Evolutionary conservation across 164 flowering plant species (phyloP).

Genomic region (Stephania yunnanensis): DNA sequence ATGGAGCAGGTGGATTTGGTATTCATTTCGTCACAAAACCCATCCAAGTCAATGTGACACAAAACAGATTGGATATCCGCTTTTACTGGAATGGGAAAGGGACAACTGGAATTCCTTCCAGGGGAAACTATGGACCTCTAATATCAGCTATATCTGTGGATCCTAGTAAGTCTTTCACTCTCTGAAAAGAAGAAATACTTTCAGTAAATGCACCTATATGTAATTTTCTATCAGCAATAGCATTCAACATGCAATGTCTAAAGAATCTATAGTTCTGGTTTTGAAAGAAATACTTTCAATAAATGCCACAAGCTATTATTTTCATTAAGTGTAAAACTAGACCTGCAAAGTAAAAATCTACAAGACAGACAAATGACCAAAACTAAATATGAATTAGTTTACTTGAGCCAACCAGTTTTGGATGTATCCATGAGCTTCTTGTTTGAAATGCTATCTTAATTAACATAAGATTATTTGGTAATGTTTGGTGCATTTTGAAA

Average conservation of each 20-base stretch:
- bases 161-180: constrained; percentile 45
- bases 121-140: constrained; percentile 76
- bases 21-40: constrained; percentile 24
- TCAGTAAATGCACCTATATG: neutral
- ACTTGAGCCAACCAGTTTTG: neutral
- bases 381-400: too few species aligned
- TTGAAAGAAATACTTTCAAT: neutral
- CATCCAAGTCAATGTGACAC: constrained; percentile 33
- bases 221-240: too few species aligned
- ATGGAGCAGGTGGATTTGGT: constrained; percentile 56
- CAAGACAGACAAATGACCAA: too few species aligned
- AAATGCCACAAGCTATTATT: neutral
- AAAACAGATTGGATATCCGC: constrained; percentile 58
- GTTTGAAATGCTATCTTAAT: neutral
- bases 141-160: constrained; percentile 73
- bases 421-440: neutral
- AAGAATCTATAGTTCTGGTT: too few species aligned
- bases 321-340: too few species aligned
- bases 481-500: neutral
- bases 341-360: too few species aligned
- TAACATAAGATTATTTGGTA: neutral
- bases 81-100: constrained; percentile 80
- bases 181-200: neutral
- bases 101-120: constrained; percentile 50
- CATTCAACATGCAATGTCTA: too few species aligned